These are phyloP conservation scores for Salvia hispanica DNA, from an alignment of 257 asterid genomes.

Conservation along the genomic window DNA sequence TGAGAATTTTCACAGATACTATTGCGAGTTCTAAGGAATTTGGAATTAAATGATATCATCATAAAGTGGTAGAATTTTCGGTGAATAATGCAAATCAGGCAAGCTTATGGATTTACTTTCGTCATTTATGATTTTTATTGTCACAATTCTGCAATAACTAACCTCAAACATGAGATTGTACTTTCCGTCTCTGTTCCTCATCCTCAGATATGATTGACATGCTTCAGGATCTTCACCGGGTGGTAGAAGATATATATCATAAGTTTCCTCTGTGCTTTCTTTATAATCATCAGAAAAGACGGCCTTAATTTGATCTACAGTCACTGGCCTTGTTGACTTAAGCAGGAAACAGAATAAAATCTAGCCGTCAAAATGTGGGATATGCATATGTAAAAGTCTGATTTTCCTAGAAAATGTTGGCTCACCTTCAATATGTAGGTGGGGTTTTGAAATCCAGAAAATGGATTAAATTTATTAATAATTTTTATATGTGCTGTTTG, in stretches of 20 bases:
- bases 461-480: conserved; percentile 90
- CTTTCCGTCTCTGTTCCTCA: conserved; percentile 96
- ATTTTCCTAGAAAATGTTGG: conserved; percentile 31
- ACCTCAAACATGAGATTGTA: conserved; percentile 99
- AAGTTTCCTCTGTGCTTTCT: conserved; percentile 88
- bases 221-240: conserved; percentile 99
- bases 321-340: conserved; percentile 75
- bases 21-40: conserved; percentile 6
- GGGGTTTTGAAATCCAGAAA: conserved; percentile 96
- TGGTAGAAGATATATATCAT: conserved; percentile 96
- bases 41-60: conserved; percentile 12
- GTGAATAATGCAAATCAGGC: not conserved
- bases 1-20: not conserved
- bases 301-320: conserved; percentile 76
- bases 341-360: conserved; percentile 24
- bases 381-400: conserved; percentile 18
- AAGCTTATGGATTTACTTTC: not conserved
- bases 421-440: conserved; percentile 83
- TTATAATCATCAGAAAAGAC: conserved; percentile 58
- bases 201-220: conserved; percentile 97
- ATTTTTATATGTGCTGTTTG: conserved; percentile 97
- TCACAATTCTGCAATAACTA: conserved; percentile 24
- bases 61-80: not conserved
- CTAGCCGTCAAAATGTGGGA: conserved; percentile 31
- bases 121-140: not conserved